Evolutionary conservation across 768 basidiomycete species (phyloP), one percentile per base, ranked within the genome.

Genomic region (Rhizopogon vinicolor): DNA sequence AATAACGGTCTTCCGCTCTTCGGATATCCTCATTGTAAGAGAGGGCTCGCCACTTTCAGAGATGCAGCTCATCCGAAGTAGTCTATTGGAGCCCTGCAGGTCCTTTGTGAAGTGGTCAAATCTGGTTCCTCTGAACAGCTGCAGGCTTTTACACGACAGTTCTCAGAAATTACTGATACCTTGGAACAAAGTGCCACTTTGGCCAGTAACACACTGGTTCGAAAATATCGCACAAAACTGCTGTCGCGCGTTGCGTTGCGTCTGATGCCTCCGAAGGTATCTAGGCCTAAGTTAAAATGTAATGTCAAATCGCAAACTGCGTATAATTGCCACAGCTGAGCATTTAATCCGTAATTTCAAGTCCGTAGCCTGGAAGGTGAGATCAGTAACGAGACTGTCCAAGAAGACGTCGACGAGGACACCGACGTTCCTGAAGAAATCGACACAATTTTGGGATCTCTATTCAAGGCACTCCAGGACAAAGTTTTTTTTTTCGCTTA

Each of bases 391-490:
- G 50, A 54, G 25, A 55, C 52, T 19, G 62, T 59, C 14, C 52
- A 49, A 45, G 22, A 39, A 12, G 59, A 64, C 39, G 16, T 43
- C 25, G 57, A 67, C 29, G 60, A 76, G 10, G 80, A 83, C 22
- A 62, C 79, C 12, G 88, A 95, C 16, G 76, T 93, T 7, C 87
- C 94, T 1, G 86, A 88, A 44, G 85, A 87, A 53, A 78, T 93
- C 3, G 97, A 98, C 62, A 69, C 70, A 1, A 76, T 85, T 29
- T 69, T 98, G 4, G 87, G 89, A 57, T 79, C 84, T 22, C 69
- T 98, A 2, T 84, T 98, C 58, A 75, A 75, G 44, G 75, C 78
- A 22, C 70, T 98, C 25, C 86, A 90, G 63, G 94, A 99, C 67
- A 90, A 85, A 70, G 95, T 95, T 57, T 39, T 69, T 63, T 29